phyloP scores from a whole-genome alignment of 495 filamentous ascomycete species.

The Xylaria grammica region DNA sequence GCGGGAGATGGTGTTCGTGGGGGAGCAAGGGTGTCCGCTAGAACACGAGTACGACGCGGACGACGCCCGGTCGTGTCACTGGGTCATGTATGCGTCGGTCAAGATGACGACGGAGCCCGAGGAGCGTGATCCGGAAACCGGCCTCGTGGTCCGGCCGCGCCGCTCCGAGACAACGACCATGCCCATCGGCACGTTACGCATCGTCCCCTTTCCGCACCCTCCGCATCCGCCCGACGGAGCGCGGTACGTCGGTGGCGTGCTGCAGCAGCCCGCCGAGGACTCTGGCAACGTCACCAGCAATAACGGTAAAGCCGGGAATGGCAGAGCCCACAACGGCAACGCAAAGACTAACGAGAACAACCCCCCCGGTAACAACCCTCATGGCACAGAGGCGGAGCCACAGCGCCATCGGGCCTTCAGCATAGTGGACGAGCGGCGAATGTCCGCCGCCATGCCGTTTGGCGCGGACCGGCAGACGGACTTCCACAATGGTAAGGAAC shows the following conservation, averaged over 20 bases:
- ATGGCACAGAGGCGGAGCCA: neutral
- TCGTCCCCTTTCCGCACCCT: constrained; percentile 77
- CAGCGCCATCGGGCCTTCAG: neutral
- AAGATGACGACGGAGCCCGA: constrained; percentile 43
- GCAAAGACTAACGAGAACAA: constrained; percentile 21
- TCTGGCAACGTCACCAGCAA: neutral
- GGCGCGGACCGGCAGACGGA: constrained; percentile 47
- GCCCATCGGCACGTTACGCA: constrained; percentile 75
- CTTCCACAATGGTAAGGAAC: constrained; percentile 64
- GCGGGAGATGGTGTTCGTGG: constrained; percentile 76
- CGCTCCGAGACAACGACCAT: constrained; percentile 42
- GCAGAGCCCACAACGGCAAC: neutral
- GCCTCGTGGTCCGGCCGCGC: constrained; percentile 35
- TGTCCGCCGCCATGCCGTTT: constrained; percentile 33
- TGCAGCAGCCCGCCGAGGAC: constrained; percentile 23
- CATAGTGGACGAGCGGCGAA: constrained; percentile 21
- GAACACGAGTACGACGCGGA: constrained; percentile 79
- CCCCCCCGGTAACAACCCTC: neutral
- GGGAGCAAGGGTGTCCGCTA: constrained; percentile 71
- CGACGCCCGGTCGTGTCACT: constrained; percentile 79
- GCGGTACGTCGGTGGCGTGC: constrained; percentile 42
- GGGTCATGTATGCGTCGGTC: constrained; percentile 72
- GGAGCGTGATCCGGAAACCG: constrained; percentile 37
- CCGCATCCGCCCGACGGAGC: constrained; percentile 59
- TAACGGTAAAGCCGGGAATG: neutral